Conservation (phyloP, 108 stramenopile genomes). For the Schizochytrium sp. region DNA sequence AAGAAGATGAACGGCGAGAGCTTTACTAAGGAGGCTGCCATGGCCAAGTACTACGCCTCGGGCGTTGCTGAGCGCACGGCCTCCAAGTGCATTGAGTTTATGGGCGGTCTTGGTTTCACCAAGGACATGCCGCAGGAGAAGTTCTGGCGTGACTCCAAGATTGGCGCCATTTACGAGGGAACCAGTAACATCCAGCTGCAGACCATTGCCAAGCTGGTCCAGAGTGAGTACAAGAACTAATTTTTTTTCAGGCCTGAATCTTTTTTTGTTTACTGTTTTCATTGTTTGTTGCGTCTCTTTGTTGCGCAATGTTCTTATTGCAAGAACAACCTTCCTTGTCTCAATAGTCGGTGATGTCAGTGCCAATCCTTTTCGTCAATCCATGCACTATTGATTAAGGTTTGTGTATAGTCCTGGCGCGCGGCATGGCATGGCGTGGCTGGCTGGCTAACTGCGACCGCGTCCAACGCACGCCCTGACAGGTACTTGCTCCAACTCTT, state of each 20-base stretch:
- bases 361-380: too few relatives aligned
- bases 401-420: too few relatives aligned
- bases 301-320: too few relatives aligned
- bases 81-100: conserved; percentile 68
- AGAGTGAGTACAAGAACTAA: conserved; percentile 36
- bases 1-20: conserved; percentile 72
- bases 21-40: conserved; percentile 88
- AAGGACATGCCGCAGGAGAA: conserved; percentile 78
- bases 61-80: conserved; percentile 69
- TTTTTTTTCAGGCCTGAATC: not conserved
- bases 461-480: too few relatives aligned
- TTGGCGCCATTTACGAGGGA: conserved; percentile 91
- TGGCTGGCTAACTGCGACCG: too few relatives aligned
- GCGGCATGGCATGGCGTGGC: too few relatives aligned
- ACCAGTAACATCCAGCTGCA: conserved; percentile 67
- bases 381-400: too few relatives aligned
- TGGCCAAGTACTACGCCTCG: conserved; percentile 77
- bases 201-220: conserved; percentile 65
- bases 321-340: too few relatives aligned
- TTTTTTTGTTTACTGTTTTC: not conserved
- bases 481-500: too few relatives aligned
- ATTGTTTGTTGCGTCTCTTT: too few relatives aligned
- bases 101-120: conserved; percentile 87
- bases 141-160: conserved; percentile 88
- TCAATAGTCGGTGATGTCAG: too few relatives aligned